These are phyloP conservation scores for Phytophthora pini DNA, from an alignment of 352 stramenopile genomes.

Conservation along the genomic window DNA sequence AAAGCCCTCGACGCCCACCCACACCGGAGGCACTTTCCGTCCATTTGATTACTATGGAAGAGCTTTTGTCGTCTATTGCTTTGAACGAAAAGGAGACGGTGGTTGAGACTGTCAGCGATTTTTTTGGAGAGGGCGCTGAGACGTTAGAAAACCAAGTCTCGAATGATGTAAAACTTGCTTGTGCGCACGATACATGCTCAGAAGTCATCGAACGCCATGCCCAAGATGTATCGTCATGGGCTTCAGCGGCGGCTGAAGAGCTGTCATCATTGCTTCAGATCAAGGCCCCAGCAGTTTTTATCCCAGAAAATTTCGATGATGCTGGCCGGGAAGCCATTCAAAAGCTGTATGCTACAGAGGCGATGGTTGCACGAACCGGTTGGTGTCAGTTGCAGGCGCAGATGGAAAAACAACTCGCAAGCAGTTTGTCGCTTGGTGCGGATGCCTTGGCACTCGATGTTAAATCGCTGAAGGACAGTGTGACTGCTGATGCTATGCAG, in stretches of 20 bases:
- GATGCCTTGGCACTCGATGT: constrained; percentile 55
- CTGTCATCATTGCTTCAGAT: constrained; percentile 56
- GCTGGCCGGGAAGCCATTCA: constrained; percentile 46
- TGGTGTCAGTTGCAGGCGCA: constrained; percentile 69
- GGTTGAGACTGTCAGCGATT: constrained; percentile 11
- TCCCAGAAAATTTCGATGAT: constrained; percentile 40
- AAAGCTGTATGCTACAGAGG: constrained; percentile 55
- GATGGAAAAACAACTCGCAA: constrained; percentile 57
- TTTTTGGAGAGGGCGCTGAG: constrained; percentile 34
- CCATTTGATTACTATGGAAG: constrained; percentile 51
- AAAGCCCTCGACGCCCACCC: constrained; percentile 15
- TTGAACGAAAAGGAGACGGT: constrained; percentile 32
- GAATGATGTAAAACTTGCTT: constrained; percentile 46
- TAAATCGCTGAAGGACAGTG: constrained; percentile 43
- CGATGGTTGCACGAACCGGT: constrained; percentile 55
- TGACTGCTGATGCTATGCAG: constrained; percentile 46
- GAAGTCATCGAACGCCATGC: constrained; percentile 53
- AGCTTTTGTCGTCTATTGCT: constrained; percentile 41
- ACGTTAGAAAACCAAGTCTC: constrained; percentile 3
- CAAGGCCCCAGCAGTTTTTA: constrained; percentile 54
- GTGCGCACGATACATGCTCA: constrained; percentile 44
- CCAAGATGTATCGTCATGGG: constrained; percentile 63
- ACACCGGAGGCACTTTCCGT: constrained; percentile 15
- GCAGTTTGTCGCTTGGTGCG: constrained; percentile 44
- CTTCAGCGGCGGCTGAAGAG: constrained; percentile 45